phyloP scores from a whole-genome alignment of 202 grass and related monocot genomes.

The Dendrocalamus latiflorus region DNA sequence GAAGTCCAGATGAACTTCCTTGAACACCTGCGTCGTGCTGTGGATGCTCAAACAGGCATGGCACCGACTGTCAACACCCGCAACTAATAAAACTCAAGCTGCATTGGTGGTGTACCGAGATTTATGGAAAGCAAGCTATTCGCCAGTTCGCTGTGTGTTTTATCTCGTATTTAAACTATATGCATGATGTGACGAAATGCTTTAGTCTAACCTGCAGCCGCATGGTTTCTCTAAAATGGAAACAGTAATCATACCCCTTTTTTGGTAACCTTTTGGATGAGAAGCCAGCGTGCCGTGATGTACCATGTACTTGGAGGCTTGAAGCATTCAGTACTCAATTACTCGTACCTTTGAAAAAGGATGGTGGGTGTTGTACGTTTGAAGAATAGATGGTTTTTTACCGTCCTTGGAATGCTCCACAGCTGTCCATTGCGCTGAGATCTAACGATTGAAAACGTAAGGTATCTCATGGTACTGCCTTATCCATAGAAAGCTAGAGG shows the following conservation, averaged over 20 bases:
- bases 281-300: neutral
- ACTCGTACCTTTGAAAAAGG: neutral
- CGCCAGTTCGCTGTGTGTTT: neutral
- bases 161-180: neutral
- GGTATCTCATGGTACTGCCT: too few species aligned
- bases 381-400: conserved; percentile 5
- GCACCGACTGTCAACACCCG: neutral
- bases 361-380: neutral
- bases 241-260: neutral
- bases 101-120: neutral
- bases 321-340: too few species aligned
- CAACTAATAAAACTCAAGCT: conserved; percentile 23
- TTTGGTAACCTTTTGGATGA: too few species aligned
- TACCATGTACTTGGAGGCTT: neutral
- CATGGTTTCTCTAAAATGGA: conserved; percentile 16
- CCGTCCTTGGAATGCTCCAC: too few species aligned
- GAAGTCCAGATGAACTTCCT: conserved; percentile 46
- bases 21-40: conserved; percentile 34
- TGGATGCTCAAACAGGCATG: conserved; percentile 29
- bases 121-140: conserved; percentile 3
- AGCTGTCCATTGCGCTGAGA: too few species aligned
- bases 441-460: too few species aligned
- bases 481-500: too few species aligned
- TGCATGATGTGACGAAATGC: conserved; percentile 5
- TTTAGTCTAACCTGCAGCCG: conserved; percentile 24